A percentile compares a stretch with the other conserved stretches of the same genome.
Conservation (phyloP, 192 early-diverging fungal genomes). For the Blastocladiella britannica region DNA sequence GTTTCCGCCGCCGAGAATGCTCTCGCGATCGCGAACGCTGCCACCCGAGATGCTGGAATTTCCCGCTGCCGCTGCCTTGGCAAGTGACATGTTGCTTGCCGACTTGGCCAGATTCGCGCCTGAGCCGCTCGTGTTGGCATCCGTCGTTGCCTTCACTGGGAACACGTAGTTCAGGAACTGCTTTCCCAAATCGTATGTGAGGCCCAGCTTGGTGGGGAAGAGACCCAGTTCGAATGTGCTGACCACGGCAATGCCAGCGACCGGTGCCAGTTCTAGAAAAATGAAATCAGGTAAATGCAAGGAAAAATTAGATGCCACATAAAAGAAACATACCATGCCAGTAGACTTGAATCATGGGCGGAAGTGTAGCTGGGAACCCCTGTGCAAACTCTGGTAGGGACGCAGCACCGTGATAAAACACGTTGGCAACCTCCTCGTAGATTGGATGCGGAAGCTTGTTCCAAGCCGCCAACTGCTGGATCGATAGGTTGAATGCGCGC, state of each 20-base stretch:
- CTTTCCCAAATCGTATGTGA: slow-evolving; percentile 70
- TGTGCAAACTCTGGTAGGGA: no score
- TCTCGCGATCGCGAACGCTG: no score
- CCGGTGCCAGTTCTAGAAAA: slow-evolving; percentile 55
- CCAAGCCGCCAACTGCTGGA: background rate
- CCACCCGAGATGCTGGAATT: background rate
- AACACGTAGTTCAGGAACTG: slow-evolving; percentile 64
- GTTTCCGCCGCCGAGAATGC: slow-evolving; percentile 3
- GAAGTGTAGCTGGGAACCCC: background rate
- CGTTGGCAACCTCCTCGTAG: background rate
- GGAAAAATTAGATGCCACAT: no score
- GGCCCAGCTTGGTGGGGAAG: slow-evolving; percentile 56
- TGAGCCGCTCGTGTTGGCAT: background rate
- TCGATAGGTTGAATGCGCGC: background rate
- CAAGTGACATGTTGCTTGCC: background rate
- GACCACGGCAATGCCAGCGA: slow-evolving; percentile 77
- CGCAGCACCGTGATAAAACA: background rate
- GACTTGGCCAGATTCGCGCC: background rate
- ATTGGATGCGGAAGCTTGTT: background rate
- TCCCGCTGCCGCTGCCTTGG: slow-evolving; percentile 1
- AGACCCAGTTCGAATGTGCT: slow-evolving; percentile 78
- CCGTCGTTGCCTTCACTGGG: slow-evolving; percentile 24
- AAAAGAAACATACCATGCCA: no score
- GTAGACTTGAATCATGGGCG: slow-evolving; percentile 20
- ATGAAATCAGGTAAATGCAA: no score